Conservation (phyloP, 768 basidiomycete species). For the Pisolithus orientalis region DNA sequence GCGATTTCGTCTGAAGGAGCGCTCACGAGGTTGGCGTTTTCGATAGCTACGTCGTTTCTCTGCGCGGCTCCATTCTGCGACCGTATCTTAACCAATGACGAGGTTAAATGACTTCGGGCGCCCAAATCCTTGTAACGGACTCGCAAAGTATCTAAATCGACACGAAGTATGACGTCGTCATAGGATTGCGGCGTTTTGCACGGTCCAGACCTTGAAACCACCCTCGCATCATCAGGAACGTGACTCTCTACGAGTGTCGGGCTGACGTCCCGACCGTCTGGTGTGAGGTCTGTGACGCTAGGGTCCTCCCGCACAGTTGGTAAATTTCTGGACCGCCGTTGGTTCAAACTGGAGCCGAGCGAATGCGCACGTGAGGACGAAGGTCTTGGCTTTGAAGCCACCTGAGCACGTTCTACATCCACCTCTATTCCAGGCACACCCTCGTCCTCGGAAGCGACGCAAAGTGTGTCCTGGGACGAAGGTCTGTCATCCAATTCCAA, state of each 20-base stretch:
- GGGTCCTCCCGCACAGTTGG: background rate
- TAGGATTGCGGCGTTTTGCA: background rate
- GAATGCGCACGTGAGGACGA: background rate
- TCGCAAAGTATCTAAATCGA: constrained; percentile 17
- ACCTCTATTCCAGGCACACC: constrained; percentile 15
- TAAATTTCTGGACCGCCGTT: background rate
- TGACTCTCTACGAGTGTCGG: constrained; percentile 22
- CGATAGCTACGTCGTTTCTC: constrained; percentile 19
- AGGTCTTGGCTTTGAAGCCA: constrained; percentile 1
- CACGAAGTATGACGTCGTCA: constrained; percentile 9
- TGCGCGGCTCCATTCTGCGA: constrained; percentile 2
- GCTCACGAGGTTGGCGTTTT: constrained; percentile 25
- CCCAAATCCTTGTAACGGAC: constrained; percentile 10
- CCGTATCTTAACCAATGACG: background rate
- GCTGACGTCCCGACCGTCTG: constrained; percentile 16
- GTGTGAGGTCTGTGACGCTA: background rate
- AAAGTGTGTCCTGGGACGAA: constrained; percentile 15
- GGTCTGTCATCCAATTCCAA: constrained; percentile 3
- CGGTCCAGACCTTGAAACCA: constrained; percentile 4
- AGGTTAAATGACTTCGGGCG: background rate
- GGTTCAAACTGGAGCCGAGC: too few species aligned
- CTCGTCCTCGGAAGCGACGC: constrained; percentile 20
- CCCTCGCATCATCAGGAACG: constrained; percentile 7
- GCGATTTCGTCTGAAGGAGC: constrained; percentile 51
- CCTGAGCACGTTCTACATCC: constrained; percentile 17